A percentile compares a stretch with the other conserved stretches of the same genome.
phyloP scores from a whole-genome alignment of 2,329 filamentous ascomycete genomes.

The Pestalotiopsis sp. region DNA sequence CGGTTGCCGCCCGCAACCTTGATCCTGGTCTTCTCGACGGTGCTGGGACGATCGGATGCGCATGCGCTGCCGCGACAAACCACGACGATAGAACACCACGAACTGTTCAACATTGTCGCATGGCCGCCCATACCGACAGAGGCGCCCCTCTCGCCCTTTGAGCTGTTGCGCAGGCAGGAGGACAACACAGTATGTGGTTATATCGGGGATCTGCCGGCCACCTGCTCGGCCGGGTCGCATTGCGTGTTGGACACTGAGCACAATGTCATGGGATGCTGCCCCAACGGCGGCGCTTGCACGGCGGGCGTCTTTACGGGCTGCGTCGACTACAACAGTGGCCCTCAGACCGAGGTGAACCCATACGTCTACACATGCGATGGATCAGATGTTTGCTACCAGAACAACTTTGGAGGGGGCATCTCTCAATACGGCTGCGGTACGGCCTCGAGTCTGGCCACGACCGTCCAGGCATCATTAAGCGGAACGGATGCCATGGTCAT shows the following conservation, averaged over 20 bases:
- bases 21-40: conserved; percentile 34
- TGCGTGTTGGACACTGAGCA: conserved; percentile 55
- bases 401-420: conserved; percentile 55
- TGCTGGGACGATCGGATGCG: conserved; percentile 33
- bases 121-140: conserved; percentile 45
- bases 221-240: conserved; percentile 59
- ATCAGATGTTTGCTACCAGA: conserved; percentile 55
- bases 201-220: conserved; percentile 55
- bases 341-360: conserved; percentile 54
- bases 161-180: conserved; percentile 41
- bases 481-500: conserved; percentile 42
- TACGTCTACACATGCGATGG: conserved; percentile 59
- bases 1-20: conserved; percentile 37
- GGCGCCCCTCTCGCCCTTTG: conserved; percentile 36
- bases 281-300: conserved; percentile 52
- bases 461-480: conserved; percentile 47
- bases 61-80: conserved; percentile 45
- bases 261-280: conserved; percentile 58
- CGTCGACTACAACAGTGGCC: conserved; percentile 51
- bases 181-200: conserved; percentile 60
- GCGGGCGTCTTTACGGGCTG: conserved; percentile 60
- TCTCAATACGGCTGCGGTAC: conserved; percentile 60
- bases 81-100: conserved; percentile 34
- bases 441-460: conserved; percentile 48
- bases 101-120: conserved; percentile 38